Evolutionary conservation across 1,284 basidiomycete species (phyloP), one percentile per base, ranked within the genome.

Genomic region (Phellinidium pouzarii): DNA sequence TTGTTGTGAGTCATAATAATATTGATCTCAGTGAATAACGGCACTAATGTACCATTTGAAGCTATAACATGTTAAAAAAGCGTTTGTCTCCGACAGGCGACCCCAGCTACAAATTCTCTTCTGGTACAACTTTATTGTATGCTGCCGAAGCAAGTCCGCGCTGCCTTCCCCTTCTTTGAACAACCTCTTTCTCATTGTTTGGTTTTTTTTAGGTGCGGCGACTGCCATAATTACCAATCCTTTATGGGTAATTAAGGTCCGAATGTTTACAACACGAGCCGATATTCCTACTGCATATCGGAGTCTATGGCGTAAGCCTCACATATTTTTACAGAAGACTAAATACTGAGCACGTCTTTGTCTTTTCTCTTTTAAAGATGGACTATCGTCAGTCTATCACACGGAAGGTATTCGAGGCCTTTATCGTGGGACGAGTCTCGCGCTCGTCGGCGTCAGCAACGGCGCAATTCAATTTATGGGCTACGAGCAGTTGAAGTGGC

Each of bases 221-320:
- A 97, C 94, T 2, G 94, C 95, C 0, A 75, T 98, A 57, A 79
- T 97, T 67, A 99, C 96, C 6, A 99, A 99, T 68, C 96, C 96
- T 0, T 84, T 99, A 61, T 99, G 95, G 95, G 91, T 99, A 9
- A 89, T 99, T 57, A 93, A 97, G 72, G 95, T 97, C 5, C 82
- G 95, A 55, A 95, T 99, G 84, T 99, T 98, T 64, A 94, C 94
- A 1, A 91, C 91, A 0, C 73, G 71, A 4, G 67, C 77, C 22
- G 75, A 79, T 53, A 79, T 83, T 54, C 78, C 86, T 27, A 70
- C 67, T 4, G 80, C 89, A 1, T 94, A 95, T 67, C 77, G 79
- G n/a, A 81, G 85, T 3, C 72, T 94, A 50, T 84, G 82, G 76
- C 74, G 92, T 93, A 59, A 62, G 84, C 76, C n/a, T 31, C 44